phyloP scores from a whole-genome alignment of 2,329 filamentous ascomycete genomes.

The Chalaropsis thielavioides region DNA sequence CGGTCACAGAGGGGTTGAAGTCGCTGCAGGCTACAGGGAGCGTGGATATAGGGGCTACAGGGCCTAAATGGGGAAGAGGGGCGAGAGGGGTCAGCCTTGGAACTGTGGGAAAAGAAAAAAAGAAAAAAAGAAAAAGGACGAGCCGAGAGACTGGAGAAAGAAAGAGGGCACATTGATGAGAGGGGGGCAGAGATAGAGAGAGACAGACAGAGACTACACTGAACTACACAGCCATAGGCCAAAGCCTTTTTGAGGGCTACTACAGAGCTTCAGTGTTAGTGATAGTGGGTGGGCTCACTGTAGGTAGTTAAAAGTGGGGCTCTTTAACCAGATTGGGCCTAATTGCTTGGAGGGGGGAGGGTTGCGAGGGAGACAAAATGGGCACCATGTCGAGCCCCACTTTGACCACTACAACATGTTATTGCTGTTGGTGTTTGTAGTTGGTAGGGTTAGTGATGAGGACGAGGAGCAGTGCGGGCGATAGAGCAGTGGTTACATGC shows the following conservation, averaged over 20 bases:
- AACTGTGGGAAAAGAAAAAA: background rate
- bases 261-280: no score
- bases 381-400: background rate
- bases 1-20: background rate
- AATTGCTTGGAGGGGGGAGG: conserved; percentile 9
- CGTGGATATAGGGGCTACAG: background rate
- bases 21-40: background rate
- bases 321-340: conserved; percentile 16
- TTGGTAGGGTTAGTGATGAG: background rate
- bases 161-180: no score
- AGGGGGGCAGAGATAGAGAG: no score
- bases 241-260: no score
- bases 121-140: no score
- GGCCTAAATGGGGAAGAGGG: background rate
- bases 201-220: no score
- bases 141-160: background rate
- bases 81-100: background rate
- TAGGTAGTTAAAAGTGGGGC: background rate
- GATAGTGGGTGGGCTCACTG: no score
- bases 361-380: conserved; percentile 12
- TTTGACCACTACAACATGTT: background rate
- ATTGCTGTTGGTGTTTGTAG: no score
- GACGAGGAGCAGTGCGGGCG: background rate
- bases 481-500: no score
- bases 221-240: no score